phyloP scores from a whole-genome alignment of 2,329 filamentous ascomycete genomes.

The Paecilomyces sp. region DNA sequence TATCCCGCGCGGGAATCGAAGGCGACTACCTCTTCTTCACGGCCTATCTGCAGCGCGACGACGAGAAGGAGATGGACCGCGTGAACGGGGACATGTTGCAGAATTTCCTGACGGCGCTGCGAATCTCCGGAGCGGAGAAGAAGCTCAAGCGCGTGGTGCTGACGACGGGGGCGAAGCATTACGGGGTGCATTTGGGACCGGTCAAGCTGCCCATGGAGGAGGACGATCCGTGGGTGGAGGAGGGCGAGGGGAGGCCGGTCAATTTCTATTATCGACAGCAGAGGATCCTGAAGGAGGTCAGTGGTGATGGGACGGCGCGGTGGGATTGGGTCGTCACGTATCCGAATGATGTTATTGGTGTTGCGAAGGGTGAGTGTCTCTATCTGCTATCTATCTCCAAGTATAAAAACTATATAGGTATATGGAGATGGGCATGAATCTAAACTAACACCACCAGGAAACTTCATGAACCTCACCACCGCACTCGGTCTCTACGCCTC shows the following conservation, averaged over 20 bases:
- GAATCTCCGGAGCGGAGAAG: slow-evolving; percentile 33
- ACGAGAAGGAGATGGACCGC: slow-evolving; percentile 27
- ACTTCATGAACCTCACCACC: slow-evolving; percentile 37
- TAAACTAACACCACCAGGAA: slow-evolving; percentile 5
- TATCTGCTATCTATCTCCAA: neutral
- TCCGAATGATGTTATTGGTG: slow-evolving; percentile 41
- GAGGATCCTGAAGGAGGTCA: slow-evolving; percentile 30
- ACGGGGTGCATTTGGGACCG: slow-evolving; percentile 46
- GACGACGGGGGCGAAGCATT: slow-evolving; percentile 46
- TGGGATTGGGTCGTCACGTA: slow-evolving; percentile 40
- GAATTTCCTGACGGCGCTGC: slow-evolving; percentile 43
- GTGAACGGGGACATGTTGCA: slow-evolving; percentile 38
- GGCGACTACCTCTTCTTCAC: slow-evolving; percentile 36
- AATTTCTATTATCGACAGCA: slow-evolving; percentile 51
- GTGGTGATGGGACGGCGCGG: slow-evolving; percentile 15
- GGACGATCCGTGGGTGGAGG: slow-evolving; percentile 38
- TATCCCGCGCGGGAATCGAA: slow-evolving; percentile 25
- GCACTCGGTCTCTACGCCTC: slow-evolving; percentile 34
- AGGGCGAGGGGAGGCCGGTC: slow-evolving; percentile 26
- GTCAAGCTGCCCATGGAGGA: slow-evolving; percentile 44
- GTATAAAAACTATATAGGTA: too few species aligned
- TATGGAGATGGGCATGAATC: too few species aligned
- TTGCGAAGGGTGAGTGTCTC: slow-evolving; percentile 20
- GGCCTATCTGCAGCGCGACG: slow-evolving; percentile 34
- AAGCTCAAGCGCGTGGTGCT: slow-evolving; percentile 44